Base-by-base conservation (phyloP, 2,329 filamentous ascomycete genomes). In the Ophiostoma perfectum region DNA sequence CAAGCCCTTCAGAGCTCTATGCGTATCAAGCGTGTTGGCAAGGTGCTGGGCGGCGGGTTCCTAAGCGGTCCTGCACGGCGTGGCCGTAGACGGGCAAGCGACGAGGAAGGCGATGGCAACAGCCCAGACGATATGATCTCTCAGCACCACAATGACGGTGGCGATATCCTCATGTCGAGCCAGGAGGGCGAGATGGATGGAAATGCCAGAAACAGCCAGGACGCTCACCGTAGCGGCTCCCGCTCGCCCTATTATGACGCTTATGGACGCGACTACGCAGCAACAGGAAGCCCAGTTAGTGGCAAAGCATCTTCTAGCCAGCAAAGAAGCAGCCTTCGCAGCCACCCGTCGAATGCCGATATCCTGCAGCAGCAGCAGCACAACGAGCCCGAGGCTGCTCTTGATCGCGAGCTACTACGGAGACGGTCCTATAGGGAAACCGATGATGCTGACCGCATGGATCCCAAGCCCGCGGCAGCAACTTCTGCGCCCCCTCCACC, bases 11-110 rank as follows among this genome's bases (percentile, higher is more conserved):
- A 91, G 70, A 88, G 89, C 73, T 92, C 91, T 0, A 86, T 93
- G 82, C 86, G 92, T 5, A 82, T 93, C 69, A 94, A 93, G 78
- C 83, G 91, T 70, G 86, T 92, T 14, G 89, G 89, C 16, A 91
- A 91, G 77, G 82, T 90, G 7, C 86, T 72, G n/a, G 89, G 71
- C 2, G 92, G 91, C 0, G 90, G 87, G 70, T 93, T 94, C 72
- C 80, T 95, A 36, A 92, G 90, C 73, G 91, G 90, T 0, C 92
- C 92, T 41, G 90, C 92, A 27, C 86, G 92, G 67, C 84, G 92
- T 72, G 92, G 91, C 39, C 84, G 90, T 70, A 83, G 88, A 72
- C 81, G 87, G 69, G 84, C 76, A 73, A 90, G 88, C 73, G 88
- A 90, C 71, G 89, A 91, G 71, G 88, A 90, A 52, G 71, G 70